Evolutionary conservation across 768 basidiomycete species (phyloP).

Genomic region (Panus rudis): DNA sequence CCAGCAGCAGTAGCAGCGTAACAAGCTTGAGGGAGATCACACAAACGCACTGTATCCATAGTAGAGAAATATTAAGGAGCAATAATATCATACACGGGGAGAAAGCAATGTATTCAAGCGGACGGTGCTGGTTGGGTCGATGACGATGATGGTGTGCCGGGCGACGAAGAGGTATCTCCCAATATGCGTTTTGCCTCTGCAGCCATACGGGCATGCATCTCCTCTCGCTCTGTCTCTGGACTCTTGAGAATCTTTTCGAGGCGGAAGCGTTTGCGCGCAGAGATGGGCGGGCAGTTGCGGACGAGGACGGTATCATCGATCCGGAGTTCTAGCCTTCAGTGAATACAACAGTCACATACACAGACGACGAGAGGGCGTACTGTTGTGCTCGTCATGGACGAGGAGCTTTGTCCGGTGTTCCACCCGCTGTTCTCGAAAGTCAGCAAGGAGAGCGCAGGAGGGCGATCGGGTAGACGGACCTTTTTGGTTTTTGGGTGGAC

Average conservation of each 20-base stretch:
- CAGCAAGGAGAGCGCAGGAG: neutral
- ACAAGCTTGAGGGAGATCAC: no score
- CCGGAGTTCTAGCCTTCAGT: slow-evolving; percentile 43
- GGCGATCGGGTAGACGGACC: slow-evolving; percentile 33
- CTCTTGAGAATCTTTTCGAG: slow-evolving; percentile 62
- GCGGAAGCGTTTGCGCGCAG: slow-evolving; percentile 70
- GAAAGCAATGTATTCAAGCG: no score
- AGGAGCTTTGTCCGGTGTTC: slow-evolving; percentile 74
- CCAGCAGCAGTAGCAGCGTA: slow-evolving; percentile 1
- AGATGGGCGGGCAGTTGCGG: slow-evolving; percentile 76
- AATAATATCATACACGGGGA: no score
- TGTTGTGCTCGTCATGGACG: slow-evolving; percentile 64
- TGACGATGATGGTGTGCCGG: no score
- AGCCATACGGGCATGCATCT: slow-evolving; percentile 11
- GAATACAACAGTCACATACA: neutral
- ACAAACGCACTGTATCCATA: neutral
- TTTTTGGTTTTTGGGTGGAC: slow-evolving; percentile 73
- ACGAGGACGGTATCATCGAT: slow-evolving; percentile 68
- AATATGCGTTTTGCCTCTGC: slow-evolving; percentile 9
- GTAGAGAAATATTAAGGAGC: neutral
- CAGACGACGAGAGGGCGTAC: slow-evolving; percentile 37
- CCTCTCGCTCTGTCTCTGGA: slow-evolving; percentile 47
- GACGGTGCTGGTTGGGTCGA: no score
- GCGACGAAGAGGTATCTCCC: no score
- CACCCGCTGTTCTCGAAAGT: slow-evolving; percentile 42